Evolutionary conservation across 345 rosid genomes (phyloP), one percentile per base, ranked within the genome.

Genomic region (Bruguiera sexangula): DNA sequence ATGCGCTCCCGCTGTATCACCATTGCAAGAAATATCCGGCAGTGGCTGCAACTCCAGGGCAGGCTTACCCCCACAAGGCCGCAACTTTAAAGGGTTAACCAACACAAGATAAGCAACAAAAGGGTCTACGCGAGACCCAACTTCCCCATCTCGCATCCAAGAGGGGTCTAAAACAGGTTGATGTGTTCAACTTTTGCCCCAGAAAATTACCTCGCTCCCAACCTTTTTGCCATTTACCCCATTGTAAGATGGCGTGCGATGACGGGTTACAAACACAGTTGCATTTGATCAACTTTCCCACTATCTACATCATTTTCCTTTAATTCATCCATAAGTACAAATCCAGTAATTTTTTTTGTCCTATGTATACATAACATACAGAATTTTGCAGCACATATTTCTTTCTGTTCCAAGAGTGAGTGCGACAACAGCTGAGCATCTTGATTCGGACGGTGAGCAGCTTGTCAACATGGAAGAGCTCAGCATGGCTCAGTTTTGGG

Each of bases 391-490:
- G 78, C 82, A 19, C 74, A 24, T 13, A 13, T 62, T 21, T 36
- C 60, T 65, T 63, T 76, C 67, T 39, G 65, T 73, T 78, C 67
- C 77, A 70, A 55, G 24, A 37, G 68, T 16, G 66, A 65, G 62
- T 66, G 46, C 54, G 63, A 31, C 39, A 2, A 61, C 36, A 15
- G 48, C 31, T 16, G 32, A 29, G 50, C 26, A 30, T 46, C 54
- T 16, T 8, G 39, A 37, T 22, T 39, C 68, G 53, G 61, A 26
- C 29, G 36, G 43, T 66, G 71, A 73, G 74, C 80, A 66, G 75
- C 76, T 52, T 52, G 65, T 51, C 73, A 75, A 81, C 77, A 81
- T 72, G 73, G 50, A 67, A 71, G 70, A 70, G 81, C 85, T 60
- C 61, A 34, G 72, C 24, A 57, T 58, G 46, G 71, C 66, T 69